Base-by-base conservation (phyloP, 2,329 filamentous ascomycete genomes). In the Aureobasidium mangrovei region DNA sequence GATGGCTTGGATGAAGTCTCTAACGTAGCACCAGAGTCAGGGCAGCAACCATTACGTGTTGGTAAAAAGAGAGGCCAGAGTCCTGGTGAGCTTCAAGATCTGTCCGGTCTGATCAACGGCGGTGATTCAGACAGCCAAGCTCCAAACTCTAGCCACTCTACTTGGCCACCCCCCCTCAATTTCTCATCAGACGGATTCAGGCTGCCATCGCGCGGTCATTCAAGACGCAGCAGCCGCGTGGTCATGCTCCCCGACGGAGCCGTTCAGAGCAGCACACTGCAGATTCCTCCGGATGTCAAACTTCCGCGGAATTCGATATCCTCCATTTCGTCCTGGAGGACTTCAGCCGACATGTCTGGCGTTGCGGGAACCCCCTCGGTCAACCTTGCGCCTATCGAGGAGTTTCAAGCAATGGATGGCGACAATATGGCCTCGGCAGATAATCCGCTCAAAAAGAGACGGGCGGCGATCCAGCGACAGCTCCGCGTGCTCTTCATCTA, bases 401-500 rank as follows among this genome's bases (percentile, higher is more conserved):
- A 53, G n/a, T 27, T 32, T 9, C 47, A 43, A n/a, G 7, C 24
- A 3, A 39, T 9, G n/a, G 32, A n/a, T 39, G 36, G 29, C 24
- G 43, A 54, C 29, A 32, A 45, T 12, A 8, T n/a, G 1, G 27
- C 24, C 1, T 56, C 54, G 29, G 35, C 52, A 47, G 53, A 59
- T 41, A 59, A 45, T 12, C 57, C 60, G 4, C 26, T 60, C 4
- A 53, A 57, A 7, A 53, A 57, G 33, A 60, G 64, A 24, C 62
- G 63, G 29, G 56, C 56, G 12, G 79, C 77, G 56, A 83, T 87
- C 56, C 77, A 79, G 42, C 78, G 83, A 7, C 85, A 90, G 62
- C 75, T 90, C 2, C 79, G 84, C 32, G 77, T 85, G 31, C 74
- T 90, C 18, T 88, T 91, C 68, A 81, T 89, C 45, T 91, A 91